Evolutionary conservation across 352 stramenopile species (phyloP).

Genomic region (Albugo candida): DNA sequence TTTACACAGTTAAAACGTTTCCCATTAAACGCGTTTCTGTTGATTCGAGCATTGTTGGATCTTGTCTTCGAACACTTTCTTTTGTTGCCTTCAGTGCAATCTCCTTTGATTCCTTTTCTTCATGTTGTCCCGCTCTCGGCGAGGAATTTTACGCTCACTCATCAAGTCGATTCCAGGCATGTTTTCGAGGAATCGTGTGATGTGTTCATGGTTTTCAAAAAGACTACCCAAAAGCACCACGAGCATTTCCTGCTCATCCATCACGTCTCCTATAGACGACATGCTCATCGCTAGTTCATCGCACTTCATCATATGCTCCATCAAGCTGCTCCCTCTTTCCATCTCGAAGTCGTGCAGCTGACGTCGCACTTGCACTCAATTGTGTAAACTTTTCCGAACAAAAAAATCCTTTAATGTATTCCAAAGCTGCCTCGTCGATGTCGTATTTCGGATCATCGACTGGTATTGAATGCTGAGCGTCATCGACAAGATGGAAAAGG

Average conservation of each 20-base stretch:
- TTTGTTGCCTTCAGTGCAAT: background rate
- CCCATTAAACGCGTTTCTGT: slow-evolving; percentile 1
- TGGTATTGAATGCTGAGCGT: background rate
- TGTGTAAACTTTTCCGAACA: background rate
- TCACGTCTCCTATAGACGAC: background rate
- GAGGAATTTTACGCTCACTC: background rate
- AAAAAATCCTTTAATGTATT: background rate
- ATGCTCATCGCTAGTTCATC: slow-evolving; percentile 2
- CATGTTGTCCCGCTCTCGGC: background rate
- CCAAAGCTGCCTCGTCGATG: background rate
- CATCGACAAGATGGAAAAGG: slow-evolving; percentile 1
- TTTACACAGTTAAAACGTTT: slow-evolving; percentile 1
- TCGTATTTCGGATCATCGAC: slow-evolving; percentile 1
- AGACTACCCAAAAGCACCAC: slow-evolving; percentile 3
- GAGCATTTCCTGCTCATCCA: background rate
- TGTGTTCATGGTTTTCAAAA: background rate
- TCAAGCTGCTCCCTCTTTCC: background rate
- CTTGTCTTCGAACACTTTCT: background rate
- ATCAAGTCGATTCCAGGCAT: background rate
- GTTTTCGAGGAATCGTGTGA: slow-evolving; percentile 5
- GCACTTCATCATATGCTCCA: slow-evolving; percentile 1
- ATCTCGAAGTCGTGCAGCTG: slow-evolving; percentile 1
- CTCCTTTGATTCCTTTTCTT: background rate
- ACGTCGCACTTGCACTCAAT: background rate
- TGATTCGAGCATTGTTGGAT: background rate